Base-by-base conservation (phyloP, 352 stramenopile genomes). In the Globisporangium solare region DNA sequence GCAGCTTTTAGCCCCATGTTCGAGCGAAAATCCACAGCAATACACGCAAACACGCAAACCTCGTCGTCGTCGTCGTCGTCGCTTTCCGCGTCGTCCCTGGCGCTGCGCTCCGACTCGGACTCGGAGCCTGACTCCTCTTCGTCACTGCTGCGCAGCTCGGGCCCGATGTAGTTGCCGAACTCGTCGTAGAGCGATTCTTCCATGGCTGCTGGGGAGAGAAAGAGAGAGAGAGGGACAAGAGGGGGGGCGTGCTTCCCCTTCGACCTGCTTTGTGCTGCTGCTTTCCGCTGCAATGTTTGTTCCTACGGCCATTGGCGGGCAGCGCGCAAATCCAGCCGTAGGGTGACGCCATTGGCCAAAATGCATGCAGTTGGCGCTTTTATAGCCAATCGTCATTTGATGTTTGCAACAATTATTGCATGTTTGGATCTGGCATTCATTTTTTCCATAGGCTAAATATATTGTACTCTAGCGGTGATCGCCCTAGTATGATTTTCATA, bases 151-250 rank as follows among this genome's bases (percentile, higher is more conserved):
- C 91, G 87, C 47, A 99, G 76, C 60, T 99, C 96, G 21, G 97
- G 96, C 18, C 97, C 97, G 63, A 99, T 98, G 77, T 99, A 99
- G 77, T 99, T 99, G 58, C 97, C 97, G 67, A 99, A 99, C 80
- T 99, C 97, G 80, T 99, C 97, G 78, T 99, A 99, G 18, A 99
- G 80, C 50, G 89, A 91, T 53, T 98, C 96, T 67, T 98, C 89
- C 91, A 97, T 97, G 20, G 31, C 53, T 47, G 47, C 35, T 40
- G 47, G n/a, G n/a, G 15, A 15, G 27, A n/a, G 7, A 24, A 14
- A 24, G 47, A n/a, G 47, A 53, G 24, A 42, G 37, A 2, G 37
- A 17, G 37, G 37, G 37, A n/a, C 2, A 42, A 43, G 39, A 43
- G 39, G 39, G 27, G 27, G 27, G 3, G 7, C 27, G 6, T 43